Evolutionary conservation across 768 basidiomycete genomes (phyloP).

Genomic region (Harrya chromipes): DNA sequence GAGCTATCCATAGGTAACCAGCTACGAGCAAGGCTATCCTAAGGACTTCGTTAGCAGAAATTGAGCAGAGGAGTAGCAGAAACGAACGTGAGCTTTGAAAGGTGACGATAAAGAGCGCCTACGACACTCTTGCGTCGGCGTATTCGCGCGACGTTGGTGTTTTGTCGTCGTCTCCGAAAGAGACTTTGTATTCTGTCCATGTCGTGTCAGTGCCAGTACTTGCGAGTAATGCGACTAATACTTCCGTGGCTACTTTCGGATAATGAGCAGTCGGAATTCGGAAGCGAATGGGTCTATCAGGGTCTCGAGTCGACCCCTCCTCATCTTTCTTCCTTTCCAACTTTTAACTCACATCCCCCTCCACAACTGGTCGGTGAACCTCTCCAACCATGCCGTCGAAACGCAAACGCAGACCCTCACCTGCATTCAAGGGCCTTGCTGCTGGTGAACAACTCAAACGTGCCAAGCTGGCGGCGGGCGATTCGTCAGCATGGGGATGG

Average conservation of each 20-base stretch:
- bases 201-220: background rate
- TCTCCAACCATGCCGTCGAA: slow-evolving; percentile 48
- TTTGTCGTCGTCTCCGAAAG: slow-evolving; percentile 17
- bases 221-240: too few species aligned
- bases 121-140: slow-evolving; percentile 42
- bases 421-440: slow-evolving; percentile 47
- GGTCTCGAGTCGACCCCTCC: slow-evolving; percentile 13
- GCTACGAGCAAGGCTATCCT: slow-evolving; percentile 57
- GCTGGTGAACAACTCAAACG: slow-evolving; percentile 65
- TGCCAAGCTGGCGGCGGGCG: slow-evolving; percentile 44
- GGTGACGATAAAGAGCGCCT: slow-evolving; percentile 31
- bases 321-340: slow-evolving; percentile 6
- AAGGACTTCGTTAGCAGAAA: slow-evolving; percentile 1
- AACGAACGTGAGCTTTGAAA: slow-evolving; percentile 32
- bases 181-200: slow-evolving; percentile 25
- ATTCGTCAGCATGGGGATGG: slow-evolving; percentile 73
- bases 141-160: slow-evolving; percentile 41
- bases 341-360: slow-evolving; percentile 5
- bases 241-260: background rate
- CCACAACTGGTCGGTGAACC: background rate
- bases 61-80: background rate
- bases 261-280: slow-evolving; percentile 23
- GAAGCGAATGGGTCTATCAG: slow-evolving; percentile 9
- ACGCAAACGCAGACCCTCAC: slow-evolving; percentile 53
- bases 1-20: slow-evolving; percentile 84